phyloP scores from a whole-genome alignment of 768 basidiomycete genomes.

The Lentinula guzmanii region DNA sequence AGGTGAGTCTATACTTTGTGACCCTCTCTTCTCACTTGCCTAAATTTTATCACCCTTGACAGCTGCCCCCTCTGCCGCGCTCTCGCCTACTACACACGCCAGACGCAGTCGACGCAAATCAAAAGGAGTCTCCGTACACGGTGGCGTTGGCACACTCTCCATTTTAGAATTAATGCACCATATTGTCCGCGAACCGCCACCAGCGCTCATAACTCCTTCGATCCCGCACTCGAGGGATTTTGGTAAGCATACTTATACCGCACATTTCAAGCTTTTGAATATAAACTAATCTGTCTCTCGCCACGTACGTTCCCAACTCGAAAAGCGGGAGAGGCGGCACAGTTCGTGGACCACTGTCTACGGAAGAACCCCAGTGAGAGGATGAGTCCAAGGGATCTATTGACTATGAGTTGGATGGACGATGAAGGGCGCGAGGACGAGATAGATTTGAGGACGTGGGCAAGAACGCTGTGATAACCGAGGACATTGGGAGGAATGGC shows the following conservation, averaged over 20 bases:
- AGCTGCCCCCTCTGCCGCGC: neutral
- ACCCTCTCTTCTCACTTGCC: neutral
- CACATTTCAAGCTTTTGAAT: neutral
- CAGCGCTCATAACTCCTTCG: constrained; percentile 23
- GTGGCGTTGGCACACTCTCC: constrained; percentile 95
- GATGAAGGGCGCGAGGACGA: neutral
- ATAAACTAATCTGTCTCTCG: neutral
- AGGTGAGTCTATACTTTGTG: neutral
- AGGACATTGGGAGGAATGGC: neutral
- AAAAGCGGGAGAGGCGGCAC: neutral
- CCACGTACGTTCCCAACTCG: neutral
- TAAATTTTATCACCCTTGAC: neutral
- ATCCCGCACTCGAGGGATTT: neutral
- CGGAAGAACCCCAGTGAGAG: neutral
- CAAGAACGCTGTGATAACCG: neutral
- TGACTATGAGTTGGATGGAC: neutral
- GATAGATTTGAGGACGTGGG: neutral
- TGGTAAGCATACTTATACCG: neutral
- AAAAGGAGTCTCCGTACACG: constrained; percentile 88
- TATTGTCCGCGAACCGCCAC: constrained; percentile 98
- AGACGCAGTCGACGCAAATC: constrained; percentile 75
- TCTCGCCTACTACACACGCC: constrained; percentile 21
- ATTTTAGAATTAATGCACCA: constrained; percentile 96
- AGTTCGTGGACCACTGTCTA: neutral
- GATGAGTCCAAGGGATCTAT: neutral